phyloP scores from a whole-genome alignment of 1,284 basidiomycete species.

The Ganoderma boninense region DNA sequence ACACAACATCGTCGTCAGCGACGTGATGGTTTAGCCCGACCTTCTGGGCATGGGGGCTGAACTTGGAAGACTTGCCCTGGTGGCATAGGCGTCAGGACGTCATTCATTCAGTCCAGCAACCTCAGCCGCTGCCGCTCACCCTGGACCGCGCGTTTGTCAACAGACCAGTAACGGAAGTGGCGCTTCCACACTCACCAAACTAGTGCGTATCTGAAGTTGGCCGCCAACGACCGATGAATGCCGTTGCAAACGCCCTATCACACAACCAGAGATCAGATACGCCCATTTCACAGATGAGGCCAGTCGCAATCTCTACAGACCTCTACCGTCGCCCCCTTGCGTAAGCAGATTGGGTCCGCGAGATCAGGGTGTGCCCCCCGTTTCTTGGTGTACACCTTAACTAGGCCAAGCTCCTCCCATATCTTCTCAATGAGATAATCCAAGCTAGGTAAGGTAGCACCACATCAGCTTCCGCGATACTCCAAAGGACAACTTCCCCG shows the following conservation, averaged over 20 bases:
- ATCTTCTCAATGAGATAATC: slow-evolving; percentile 90
- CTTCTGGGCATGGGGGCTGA: slow-evolving; percentile 93
- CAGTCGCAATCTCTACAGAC: slow-evolving; percentile 47
- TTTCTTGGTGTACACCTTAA: slow-evolving; percentile 97
- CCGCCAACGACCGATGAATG: slow-evolving; percentile 88
- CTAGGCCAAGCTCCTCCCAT: slow-evolving; percentile 88
- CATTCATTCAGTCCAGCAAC: slow-evolving; percentile 9
- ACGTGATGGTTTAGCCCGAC: slow-evolving; percentile 90
- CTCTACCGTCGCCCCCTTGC: slow-evolving; percentile 94
- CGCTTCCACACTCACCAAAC: slow-evolving; percentile 71
- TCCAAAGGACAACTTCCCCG: slow-evolving; percentile 7
- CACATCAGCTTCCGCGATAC: slow-evolving; percentile 14
- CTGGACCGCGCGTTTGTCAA: slow-evolving; percentile 30
- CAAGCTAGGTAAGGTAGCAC: slow-evolving; percentile 57
- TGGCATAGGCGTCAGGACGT: slow-evolving; percentile 17
- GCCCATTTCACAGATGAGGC: slow-evolving; percentile 7
- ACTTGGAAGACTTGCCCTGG: slow-evolving; percentile 90
- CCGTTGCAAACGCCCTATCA: slow-evolving; percentile 86
- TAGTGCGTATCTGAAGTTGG: slow-evolving; percentile 93
- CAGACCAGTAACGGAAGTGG: slow-evolving; percentile 19
- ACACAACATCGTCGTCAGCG: slow-evolving; percentile 94
- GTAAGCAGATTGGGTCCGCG: slow-evolving; percentile 91
- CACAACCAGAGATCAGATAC: slow-evolving; percentile 13
- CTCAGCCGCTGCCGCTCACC: slow-evolving; percentile 22
- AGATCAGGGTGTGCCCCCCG: slow-evolving; percentile 94